Conservation (phyloP, 2,329 filamentous ascomycete genomes). For the Fusarium burgessii region DNA sequence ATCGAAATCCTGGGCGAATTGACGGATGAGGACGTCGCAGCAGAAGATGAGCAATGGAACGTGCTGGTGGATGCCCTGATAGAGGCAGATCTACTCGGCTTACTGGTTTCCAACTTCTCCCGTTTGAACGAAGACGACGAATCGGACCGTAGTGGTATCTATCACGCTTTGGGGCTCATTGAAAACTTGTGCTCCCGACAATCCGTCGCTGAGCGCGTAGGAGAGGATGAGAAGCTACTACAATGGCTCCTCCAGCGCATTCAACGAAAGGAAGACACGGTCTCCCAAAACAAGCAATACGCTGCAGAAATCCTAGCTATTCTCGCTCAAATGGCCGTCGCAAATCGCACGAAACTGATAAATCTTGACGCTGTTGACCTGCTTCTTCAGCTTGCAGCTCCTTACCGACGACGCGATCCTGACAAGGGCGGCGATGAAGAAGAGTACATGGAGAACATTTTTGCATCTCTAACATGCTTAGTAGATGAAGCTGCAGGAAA, state of each 20-base stretch:
- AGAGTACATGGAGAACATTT: constrained; percentile 94
- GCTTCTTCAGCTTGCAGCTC: constrained; percentile 83
- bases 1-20: constrained; percentile 91
- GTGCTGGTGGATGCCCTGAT: constrained; percentile 75
- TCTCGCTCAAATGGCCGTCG: constrained; percentile 78
- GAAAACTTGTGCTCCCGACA: constrained; percentile 86
- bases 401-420: constrained; percentile 88
- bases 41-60: constrained; percentile 84
- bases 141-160: constrained; percentile 85
- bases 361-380: constrained; percentile 79
- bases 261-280: constrained; percentile 72
- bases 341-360: constrained; percentile 73
- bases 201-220: constrained; percentile 77
- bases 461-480: constrained; percentile 85
- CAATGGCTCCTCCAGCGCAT: constrained; percentile 83
- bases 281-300: constrained; percentile 95
- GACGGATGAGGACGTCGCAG: constrained; percentile 91
- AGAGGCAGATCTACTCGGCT: constrained; percentile 77
- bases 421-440: constrained; percentile 88
- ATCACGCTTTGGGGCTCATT: constrained; percentile 83
- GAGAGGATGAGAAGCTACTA: constrained; percentile 74
- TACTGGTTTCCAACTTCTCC: constrained; percentile 81
- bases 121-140: constrained; percentile 80
- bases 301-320: constrained; percentile 92
- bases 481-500: constrained; percentile 83